Conservation (phyloP, 352 stramenopile genomes). For the Globisporangium nodosum region DNA sequence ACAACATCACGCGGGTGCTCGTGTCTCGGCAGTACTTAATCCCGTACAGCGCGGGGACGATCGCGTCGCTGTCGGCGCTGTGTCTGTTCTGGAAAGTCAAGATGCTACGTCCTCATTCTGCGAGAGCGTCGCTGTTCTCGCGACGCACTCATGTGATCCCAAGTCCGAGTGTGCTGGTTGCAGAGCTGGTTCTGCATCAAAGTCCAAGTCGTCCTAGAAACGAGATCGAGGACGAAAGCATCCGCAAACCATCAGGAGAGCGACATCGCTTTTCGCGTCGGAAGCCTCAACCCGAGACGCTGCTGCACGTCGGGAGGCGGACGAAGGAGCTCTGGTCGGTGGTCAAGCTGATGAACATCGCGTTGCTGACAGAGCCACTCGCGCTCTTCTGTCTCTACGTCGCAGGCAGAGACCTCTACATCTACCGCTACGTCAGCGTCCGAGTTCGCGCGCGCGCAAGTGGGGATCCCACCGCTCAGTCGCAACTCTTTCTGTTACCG, state of each 20-base stretch:
- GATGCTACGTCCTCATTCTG: not conserved
- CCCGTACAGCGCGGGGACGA: conserved; percentile 10
- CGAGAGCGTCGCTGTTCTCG: not conserved
- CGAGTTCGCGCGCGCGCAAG: not conserved
- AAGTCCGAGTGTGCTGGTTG: not conserved
- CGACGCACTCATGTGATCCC: not conserved
- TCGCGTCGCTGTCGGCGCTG: conserved; percentile 10
- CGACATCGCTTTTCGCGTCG: not conserved
- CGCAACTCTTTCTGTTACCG: not conserved
- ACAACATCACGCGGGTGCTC: not conserved
- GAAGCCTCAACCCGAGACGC: not conserved
- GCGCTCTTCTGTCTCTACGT: conserved; percentile 15
- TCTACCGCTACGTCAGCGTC: conserved; percentile 12
- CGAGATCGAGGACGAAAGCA: not conserved
- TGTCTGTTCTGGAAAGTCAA: conserved; percentile 15
- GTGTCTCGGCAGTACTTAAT: conserved; percentile 11
- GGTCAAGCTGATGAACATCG: conserved; percentile 24
- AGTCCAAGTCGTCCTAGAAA: not conserved
- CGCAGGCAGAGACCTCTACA: conserved; percentile 10
- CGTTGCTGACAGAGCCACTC: conserved; percentile 20
- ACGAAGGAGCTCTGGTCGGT: conserved; percentile 15
- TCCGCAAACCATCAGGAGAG: not conserved
- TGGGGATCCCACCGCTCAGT: not conserved
- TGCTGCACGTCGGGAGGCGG: conserved; percentile 7
- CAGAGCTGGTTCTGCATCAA: not conserved